phyloP scores from a whole-genome alignment of 2,329 filamentous ascomycete species.

The Emericellopsis cladophorae region DNA sequence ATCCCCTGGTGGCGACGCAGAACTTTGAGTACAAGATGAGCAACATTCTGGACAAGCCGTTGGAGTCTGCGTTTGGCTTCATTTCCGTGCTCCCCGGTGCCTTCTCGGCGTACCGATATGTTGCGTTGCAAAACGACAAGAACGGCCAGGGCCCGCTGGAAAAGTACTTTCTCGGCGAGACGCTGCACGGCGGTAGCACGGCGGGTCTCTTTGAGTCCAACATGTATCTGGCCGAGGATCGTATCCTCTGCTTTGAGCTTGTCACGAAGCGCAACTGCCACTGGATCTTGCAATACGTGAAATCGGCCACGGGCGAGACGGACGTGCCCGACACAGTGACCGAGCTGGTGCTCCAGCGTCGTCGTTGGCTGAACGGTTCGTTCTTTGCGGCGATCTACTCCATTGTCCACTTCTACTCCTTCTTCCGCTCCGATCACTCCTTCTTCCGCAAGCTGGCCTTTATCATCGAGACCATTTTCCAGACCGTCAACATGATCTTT shows the following conservation, averaged over 20 bases:
- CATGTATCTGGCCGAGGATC: constrained; percentile 98
- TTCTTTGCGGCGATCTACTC: constrained; percentile 98
- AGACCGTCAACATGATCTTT: constrained; percentile 94
- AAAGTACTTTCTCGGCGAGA: constrained; percentile 95
- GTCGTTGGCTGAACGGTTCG: constrained; percentile 94
- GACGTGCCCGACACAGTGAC: constrained; percentile 92
- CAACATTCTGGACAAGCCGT: constrained; percentile 94
- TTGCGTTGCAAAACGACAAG: constrained; percentile 94
- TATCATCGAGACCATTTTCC: constrained; percentile 85
- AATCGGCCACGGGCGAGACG: constrained; percentile 91
- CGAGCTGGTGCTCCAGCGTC: constrained; percentile 87
- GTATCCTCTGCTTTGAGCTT: constrained; percentile 96
- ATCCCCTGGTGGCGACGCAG: constrained; percentile 88
- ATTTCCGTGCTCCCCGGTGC: constrained; percentile 94
- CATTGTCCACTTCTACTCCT: constrained; percentile 88
- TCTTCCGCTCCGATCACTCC: constrained; percentile 87
- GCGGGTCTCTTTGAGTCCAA: constrained; percentile 97
- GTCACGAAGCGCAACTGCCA: constrained; percentile 95
- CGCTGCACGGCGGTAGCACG: constrained; percentile 80
- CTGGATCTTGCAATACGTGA: constrained; percentile 97
- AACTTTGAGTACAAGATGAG: constrained; percentile 99
- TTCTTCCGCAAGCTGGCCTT: constrained; percentile 80
- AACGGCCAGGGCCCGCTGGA: constrained; percentile 84
- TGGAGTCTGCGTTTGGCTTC: constrained; percentile 96
- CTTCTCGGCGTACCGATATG: constrained; percentile 94